phyloP scores from a whole-genome alignment of 805 yeast genomes.

The Candida patagonica region DNA sequence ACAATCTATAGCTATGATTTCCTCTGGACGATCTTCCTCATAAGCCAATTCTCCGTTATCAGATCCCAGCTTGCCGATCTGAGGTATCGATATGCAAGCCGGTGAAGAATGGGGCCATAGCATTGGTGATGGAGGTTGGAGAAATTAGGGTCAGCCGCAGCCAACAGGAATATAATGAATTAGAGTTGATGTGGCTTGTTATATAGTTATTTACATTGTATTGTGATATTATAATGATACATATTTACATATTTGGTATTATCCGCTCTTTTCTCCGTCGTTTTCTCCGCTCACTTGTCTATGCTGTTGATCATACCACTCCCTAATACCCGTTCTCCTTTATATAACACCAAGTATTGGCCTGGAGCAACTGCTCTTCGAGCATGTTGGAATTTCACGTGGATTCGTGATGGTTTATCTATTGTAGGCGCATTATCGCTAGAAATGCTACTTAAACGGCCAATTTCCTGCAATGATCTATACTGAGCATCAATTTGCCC shows the following conservation, averaged over 20 bases:
- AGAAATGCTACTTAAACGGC: constrained; percentile 26
- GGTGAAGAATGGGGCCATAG: constrained; percentile 29
- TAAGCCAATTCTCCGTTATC: constrained; percentile 6
- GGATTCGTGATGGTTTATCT: constrained; percentile 15
- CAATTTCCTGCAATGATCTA: constrained; percentile 63
- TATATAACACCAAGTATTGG: constrained; percentile 70
- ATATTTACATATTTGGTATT: neutral
- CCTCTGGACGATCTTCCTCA: neutral
- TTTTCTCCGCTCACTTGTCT: neutral
- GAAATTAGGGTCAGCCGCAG: too few species aligned
- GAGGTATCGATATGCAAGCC: constrained; percentile 21
- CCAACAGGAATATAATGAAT: too few species aligned
- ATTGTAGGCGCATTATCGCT: neutral
- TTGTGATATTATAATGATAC: neutral
- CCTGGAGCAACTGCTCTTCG: constrained; percentile 84
- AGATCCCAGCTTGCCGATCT: constrained; percentile 5
- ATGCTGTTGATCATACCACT: constrained; percentile 18
- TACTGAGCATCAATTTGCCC: constrained; percentile 45
- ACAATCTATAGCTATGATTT: neutral
- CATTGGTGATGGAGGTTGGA: constrained; percentile 20
- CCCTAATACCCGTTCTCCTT: constrained; percentile 60
- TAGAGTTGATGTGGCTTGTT: too few species aligned
- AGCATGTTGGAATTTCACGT: constrained; percentile 34
- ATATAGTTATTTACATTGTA: neutral
- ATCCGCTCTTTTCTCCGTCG: too few species aligned